Evolutionary conservation across 495 filamentous ascomycete species (phyloP).

Genomic region (Podospora pseudopauciseta): DNA sequence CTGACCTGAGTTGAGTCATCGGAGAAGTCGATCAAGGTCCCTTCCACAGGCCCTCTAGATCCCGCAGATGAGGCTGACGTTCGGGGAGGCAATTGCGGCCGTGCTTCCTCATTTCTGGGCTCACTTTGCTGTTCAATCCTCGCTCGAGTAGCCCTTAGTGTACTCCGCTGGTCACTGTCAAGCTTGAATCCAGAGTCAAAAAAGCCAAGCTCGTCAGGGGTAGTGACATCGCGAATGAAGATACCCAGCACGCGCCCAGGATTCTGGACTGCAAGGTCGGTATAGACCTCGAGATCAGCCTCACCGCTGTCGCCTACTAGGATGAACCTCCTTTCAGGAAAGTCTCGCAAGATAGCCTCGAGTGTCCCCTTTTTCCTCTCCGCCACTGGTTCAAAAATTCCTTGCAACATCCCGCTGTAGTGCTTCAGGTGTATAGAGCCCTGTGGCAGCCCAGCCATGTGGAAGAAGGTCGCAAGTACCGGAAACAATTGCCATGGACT

Average conservation of each 20-base stretch:
- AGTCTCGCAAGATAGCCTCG: conserved; percentile 81
- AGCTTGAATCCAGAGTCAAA: conserved; percentile 66
- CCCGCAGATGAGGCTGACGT: conserved; percentile 16
- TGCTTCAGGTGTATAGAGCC: conserved; percentile 94
- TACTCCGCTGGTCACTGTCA: conserved; percentile 17
- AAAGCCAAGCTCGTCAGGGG: conserved; percentile 60
- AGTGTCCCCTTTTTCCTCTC: conserved; percentile 87
- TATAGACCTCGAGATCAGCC: conserved; percentile 95
- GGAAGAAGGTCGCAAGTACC: conserved; percentile 77
- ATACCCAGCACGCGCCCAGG: conserved; percentile 74
- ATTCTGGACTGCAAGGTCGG: conserved; percentile 79
- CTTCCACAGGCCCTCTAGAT: conserved; percentile 41
- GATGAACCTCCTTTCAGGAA: conserved; percentile 84
- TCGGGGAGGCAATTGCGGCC: conserved; percentile 39
- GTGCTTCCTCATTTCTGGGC: conserved; percentile 8
- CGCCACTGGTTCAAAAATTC: conserved; percentile 95
- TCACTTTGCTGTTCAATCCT: neutral
- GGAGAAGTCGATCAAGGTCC: conserved; percentile 61
- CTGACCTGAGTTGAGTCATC: conserved; percentile 46
- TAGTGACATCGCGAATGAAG: conserved; percentile 94
- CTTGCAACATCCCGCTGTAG: conserved; percentile 92
- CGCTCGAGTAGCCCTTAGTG: conserved; percentile 14
- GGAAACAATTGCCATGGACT: conserved; percentile 96
- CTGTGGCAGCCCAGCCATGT: conserved; percentile 70
- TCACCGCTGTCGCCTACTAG: conserved; percentile 94